Percentiles rank a stretch among this genome's conserved stretches.
Conservation (phyloP, 257 asterid genomes). For the Solanum bulbocastanum region DNA sequence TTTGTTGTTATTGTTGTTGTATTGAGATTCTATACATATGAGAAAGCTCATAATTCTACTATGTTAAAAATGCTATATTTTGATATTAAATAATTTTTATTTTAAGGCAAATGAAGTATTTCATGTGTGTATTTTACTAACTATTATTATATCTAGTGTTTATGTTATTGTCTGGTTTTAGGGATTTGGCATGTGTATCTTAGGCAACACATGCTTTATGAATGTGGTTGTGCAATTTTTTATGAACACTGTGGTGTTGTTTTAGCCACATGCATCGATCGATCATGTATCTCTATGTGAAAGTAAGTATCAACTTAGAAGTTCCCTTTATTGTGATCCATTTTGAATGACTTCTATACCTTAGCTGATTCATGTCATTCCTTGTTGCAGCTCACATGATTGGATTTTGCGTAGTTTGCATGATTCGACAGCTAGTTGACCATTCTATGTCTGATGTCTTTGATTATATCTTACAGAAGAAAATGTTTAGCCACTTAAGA, state of each 20-base stretch:
- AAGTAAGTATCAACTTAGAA: constrained; percentile 21
- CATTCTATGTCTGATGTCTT: constrained; percentile 17
- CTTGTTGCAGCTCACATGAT: constrained; percentile 27
- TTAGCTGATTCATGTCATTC: constrained; percentile 17
- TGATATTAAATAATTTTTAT: too few relatives aligned
- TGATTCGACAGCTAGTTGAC: constrained; percentile 31
- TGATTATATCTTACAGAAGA: constrained; percentile 21
- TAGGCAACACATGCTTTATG: constrained; percentile 83
- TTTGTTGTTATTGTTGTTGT: too few relatives aligned
- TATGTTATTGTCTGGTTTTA: neutral
- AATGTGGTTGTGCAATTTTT: constrained; percentile 77
- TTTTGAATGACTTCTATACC: neutral
- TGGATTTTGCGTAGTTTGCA: constrained; percentile 37
- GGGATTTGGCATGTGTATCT: neutral
- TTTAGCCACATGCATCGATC: constrained; percentile 27
- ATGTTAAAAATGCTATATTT: too few relatives aligned
- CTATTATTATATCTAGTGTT: too few relatives aligned
- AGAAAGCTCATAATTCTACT: too few relatives aligned
- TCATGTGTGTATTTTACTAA: neutral
- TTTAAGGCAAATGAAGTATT: too few relatives aligned
- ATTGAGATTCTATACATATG: too few relatives aligned
- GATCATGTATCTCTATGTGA: constrained; percentile 16
- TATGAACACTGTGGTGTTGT: constrained; percentile 60
- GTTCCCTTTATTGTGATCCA: neutral
- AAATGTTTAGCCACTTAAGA: constrained; percentile 44